Conservation (phyloP, 768 basidiomycete genomes). For the Leccinellum luteum region DNA sequence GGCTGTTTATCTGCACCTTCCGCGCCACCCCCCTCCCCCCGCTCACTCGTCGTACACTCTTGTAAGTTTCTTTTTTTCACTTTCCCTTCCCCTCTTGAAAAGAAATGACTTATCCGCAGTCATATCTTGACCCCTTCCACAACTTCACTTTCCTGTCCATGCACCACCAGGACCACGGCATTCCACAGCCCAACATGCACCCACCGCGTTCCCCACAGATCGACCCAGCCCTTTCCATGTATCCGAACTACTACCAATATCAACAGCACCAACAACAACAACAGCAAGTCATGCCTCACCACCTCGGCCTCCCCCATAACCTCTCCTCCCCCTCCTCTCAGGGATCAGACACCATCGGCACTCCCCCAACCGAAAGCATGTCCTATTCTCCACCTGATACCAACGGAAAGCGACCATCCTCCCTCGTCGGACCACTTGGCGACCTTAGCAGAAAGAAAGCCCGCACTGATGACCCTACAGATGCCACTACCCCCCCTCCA, state of each 20-base stretch:
- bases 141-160: conserved; percentile 42
- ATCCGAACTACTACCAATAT: conserved; percentile 59
- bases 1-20: neutral
- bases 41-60: neutral
- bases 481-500: conserved; percentile 47
- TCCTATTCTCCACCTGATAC: conserved; percentile 48
- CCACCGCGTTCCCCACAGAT: conserved; percentile 61
- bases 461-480: conserved; percentile 53
- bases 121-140: conserved; percentile 24
- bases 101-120: conserved; percentile 23
- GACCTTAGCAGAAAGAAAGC: conserved; percentile 55
- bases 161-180: conserved; percentile 44
- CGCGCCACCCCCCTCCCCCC: too few species aligned
- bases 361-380: conserved; percentile 65
- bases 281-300: conserved; percentile 50
- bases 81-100: neutral
- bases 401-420: conserved; percentile 68
- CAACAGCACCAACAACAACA: conserved; percentile 40
- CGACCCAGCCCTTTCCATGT: conserved; percentile 69
- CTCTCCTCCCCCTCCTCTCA: conserved; percentile 81
- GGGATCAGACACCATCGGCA: conserved; percentile 73
- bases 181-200: conserved; percentile 38
- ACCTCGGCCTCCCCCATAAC: conserved; percentile 53
- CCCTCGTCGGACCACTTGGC: conserved; percentile 36
- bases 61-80: conserved; percentile 13